phyloP scores from a whole-genome alignment of 1,284 basidiomycete species.

The Athelia psychrophila region DNA sequence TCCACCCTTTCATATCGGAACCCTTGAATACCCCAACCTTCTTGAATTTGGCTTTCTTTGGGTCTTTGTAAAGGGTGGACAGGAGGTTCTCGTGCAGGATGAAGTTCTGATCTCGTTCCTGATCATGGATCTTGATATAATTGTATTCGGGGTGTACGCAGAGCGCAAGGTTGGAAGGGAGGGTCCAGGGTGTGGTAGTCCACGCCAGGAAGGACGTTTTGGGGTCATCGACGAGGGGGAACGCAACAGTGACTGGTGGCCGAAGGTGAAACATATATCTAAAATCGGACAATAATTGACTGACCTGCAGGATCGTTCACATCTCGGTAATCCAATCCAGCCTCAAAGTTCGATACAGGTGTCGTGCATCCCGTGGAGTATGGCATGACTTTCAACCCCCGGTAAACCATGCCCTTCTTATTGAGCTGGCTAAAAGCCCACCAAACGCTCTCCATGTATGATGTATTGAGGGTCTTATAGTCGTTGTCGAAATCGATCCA shows the following conservation, averaged over 20 bases:
- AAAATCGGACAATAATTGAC: constrained; percentile 18
- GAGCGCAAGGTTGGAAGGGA: constrained; percentile 93
- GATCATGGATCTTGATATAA: constrained; percentile 97
- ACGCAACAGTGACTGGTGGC: constrained; percentile 84
- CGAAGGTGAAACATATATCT: background rate
- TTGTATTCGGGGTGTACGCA: constrained; percentile 97
- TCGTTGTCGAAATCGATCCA: constrained; percentile 99
- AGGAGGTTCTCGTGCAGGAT: constrained; percentile 92
- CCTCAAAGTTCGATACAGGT: constrained; percentile 98
- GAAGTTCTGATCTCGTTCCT: constrained; percentile 86
- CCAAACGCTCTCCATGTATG: constrained; percentile 99
- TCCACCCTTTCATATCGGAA: constrained; percentile 93
- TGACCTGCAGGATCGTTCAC: constrained; percentile 91
- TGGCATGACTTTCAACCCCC: constrained; percentile 95
- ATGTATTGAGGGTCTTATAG: constrained; percentile 94
- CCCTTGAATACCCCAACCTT: constrained; percentile 88
- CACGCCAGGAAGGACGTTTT: constrained; percentile 91
- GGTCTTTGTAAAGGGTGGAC: constrained; percentile 93
- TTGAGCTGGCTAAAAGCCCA: constrained; percentile 98
- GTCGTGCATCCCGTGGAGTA: constrained; percentile 98
- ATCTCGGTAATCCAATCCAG: constrained; percentile 90
- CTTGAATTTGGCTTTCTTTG: constrained; percentile 96
- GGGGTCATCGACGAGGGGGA: constrained; percentile 92
- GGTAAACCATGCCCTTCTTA: constrained; percentile 93
- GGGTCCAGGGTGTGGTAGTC: constrained; percentile 99